Evolutionary conservation across 495 filamentous ascomycete species (phyloP).

Genomic region (Trichoderma asperelloides): DNA sequence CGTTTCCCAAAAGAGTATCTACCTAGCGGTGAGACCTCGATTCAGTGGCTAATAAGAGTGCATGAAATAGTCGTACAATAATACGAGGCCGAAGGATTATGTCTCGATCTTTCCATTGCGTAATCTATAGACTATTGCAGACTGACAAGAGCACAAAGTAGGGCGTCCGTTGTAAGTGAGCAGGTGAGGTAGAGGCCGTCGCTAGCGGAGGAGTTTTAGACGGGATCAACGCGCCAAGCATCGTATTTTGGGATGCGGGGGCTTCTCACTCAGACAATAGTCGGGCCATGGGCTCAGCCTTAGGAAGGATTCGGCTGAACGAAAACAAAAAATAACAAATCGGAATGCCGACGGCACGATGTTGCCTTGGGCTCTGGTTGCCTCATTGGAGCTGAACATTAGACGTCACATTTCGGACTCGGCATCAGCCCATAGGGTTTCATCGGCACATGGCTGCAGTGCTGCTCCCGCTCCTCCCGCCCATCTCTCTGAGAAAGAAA

Average conservation of each 20-base stretch:
- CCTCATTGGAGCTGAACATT: neutral
- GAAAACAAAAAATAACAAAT: too few relatives aligned
- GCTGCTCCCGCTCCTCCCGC: neutral
- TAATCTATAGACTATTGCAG: neutral
- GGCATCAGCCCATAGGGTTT: neutral
- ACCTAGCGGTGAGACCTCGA: neutral
- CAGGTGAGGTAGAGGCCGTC: neutral
- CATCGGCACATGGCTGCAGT: neutral
- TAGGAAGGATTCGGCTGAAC: neutral
- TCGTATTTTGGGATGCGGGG: conserved; percentile 5
- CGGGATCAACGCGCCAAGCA: conserved; percentile 4
- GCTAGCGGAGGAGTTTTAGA: neutral
- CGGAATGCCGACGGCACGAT: too few relatives aligned
- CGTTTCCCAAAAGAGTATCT: neutral
- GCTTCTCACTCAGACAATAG: neutral
- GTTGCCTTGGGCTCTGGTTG: neutral
- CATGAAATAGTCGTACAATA: neutral
- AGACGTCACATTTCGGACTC: neutral
- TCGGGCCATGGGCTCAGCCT: neutral
- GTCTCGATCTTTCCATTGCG: neutral
- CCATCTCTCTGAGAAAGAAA: neutral
- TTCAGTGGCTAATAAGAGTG: neutral
- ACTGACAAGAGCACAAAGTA: neutral
- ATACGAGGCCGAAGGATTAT: neutral
- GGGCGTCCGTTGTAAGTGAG: neutral